A percentile compares a stretch with the other conserved stretches of the same genome.
Conservation (phyloP, 768 basidiomycete genomes). For the Amanita pallidorosea region DNA sequence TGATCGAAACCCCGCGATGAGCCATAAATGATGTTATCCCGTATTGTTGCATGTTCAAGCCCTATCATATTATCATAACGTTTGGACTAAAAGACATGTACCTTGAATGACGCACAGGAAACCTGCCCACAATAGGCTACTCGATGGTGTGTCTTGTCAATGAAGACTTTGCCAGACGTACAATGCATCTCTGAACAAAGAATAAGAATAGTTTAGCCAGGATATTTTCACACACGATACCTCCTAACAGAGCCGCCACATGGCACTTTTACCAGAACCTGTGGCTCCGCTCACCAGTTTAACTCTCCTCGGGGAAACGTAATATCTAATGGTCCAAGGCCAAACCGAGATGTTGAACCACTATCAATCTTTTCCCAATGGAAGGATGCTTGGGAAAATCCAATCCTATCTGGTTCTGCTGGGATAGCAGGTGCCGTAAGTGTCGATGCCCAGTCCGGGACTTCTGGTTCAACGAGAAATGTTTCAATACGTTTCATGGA, state of each 20-base stretch:
- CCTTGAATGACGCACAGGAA: conserved; percentile 33
- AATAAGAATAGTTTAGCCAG: conserved; percentile 3
- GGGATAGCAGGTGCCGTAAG: conserved; percentile 25
- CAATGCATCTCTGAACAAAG: conserved; percentile 44
- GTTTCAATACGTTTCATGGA: conserved; percentile 74
- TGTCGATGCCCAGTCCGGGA: conserved; percentile 69
- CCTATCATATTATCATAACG: conserved; percentile 22
- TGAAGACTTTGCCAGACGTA: conserved; percentile 36
- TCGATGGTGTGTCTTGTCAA: conserved; percentile 46
- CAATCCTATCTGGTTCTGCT: conserved; percentile 23
- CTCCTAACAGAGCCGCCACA: conserved; percentile 59
- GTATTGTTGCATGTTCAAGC: conserved; percentile 74
- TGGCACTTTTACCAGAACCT: conserved; percentile 59
- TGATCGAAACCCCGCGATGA: conserved; percentile 46
- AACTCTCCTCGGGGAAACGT: conserved; percentile 47
- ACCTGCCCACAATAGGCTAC: conserved; percentile 65
- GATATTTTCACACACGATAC: conserved; percentile 20
- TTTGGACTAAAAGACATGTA: neutral
- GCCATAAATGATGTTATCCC: conserved; percentile 75
- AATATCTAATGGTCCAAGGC: conserved; percentile 46
- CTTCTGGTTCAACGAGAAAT: conserved; percentile 65
- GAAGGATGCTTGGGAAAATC: conserved; percentile 45
- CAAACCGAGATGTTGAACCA: conserved; percentile 29
- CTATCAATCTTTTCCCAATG: conserved; percentile 37
- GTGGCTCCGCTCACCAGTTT: conserved; percentile 53